Percentiles rank a stretch among this genome's conserved stretches.
Evolutionary conservation across 2,329 filamentous ascomycete genomes (phyloP).

Genomic region (Penicillium sp.): DNA sequence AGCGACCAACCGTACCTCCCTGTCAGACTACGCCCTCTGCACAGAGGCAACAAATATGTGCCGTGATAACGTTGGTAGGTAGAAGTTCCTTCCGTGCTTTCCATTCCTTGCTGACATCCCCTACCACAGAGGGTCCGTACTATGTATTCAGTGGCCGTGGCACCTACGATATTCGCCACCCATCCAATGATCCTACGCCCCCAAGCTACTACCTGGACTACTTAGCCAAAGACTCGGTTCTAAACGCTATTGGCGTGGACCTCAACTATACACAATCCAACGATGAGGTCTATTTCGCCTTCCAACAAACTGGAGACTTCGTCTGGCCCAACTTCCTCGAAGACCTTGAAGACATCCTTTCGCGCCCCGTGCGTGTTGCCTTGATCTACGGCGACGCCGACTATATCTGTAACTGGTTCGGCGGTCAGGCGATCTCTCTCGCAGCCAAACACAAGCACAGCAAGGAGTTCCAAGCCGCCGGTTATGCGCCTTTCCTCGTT

Average conservation of each 20-base stretch:
- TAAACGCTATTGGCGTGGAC: constrained; percentile 60
- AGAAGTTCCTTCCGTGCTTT: not conserved
- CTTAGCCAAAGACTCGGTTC: constrained; percentile 59
- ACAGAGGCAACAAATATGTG: constrained; percentile 56
- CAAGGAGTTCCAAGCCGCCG: constrained; percentile 61
- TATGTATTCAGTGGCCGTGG: constrained; percentile 54
- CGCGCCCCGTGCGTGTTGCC: constrained; percentile 63
- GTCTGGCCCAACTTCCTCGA: constrained; percentile 61
- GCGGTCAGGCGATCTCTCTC: constrained; percentile 71
- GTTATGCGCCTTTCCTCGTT: constrained; percentile 69
- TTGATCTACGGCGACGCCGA: constrained; percentile 67
- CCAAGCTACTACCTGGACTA: constrained; percentile 61
- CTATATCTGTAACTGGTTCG: constrained; percentile 59
- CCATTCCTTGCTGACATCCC: not conserved
- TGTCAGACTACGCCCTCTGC: constrained; percentile 53
- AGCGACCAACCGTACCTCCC: constrained; percentile 57
- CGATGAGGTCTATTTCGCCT: constrained; percentile 45
- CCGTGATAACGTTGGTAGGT: constrained; percentile 52
- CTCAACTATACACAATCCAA: constrained; percentile 57
- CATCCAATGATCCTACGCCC: constrained; percentile 60
- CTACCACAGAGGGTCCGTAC: constrained; percentile 51
- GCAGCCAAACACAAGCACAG: constrained; percentile 53
- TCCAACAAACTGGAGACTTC: constrained; percentile 59
- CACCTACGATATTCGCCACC: constrained; percentile 61
- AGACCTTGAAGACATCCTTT: constrained; percentile 60